Evolutionary conservation across 1,139 yeast species (phyloP), one percentile per base, ranked within the genome.

Genomic region (Sugiyamaella sp.): DNA sequence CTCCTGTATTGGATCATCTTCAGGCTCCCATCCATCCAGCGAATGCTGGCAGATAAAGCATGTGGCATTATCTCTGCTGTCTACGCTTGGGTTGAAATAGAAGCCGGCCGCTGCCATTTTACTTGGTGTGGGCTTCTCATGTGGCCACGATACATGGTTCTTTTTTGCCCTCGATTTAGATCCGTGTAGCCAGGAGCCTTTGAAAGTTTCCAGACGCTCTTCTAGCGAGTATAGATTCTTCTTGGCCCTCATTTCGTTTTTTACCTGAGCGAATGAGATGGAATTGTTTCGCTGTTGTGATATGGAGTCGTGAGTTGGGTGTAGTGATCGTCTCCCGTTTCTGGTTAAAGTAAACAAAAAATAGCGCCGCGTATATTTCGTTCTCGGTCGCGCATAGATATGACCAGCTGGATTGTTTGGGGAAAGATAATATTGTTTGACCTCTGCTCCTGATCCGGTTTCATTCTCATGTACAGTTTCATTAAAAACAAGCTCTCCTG

Each of bases 41-140:
- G 71, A 63, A 42, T 64, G 63, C 21, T 76, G 72, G 66, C 97
- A 89, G 63, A 78, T 74, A 47, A 76, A 78, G 66, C 97, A 89
- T 1, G 82, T 74, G 5, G 84, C 82, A 55, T 86, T 78, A 62
- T 85, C 77, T 2, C 53, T 61, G 12, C 63, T 60, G 2, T 58
- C 61, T 9, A 61, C 51, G 8, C 61, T 52, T 1, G 96, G 96
- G 12, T 81, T 76, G 68, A 77, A 87, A 64, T 77, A 82, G 69
- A 89, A 88, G 0, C 96, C 96, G 22, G 81, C 75, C 40, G 76
- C 77, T 0, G 89, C 88, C 74, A 85, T 70, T 20, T 63, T 56
- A 14, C 57, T 58, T 3, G 66, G 57, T 2, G 63, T 53, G 2
- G 73, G 74, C 12, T 51, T 46, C 12, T 52, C 59, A 47, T 66